phyloP scores from a whole-genome alignment of 2,329 filamentous ascomycete species.

The Aspergillus ochraceoroseus region DNA sequence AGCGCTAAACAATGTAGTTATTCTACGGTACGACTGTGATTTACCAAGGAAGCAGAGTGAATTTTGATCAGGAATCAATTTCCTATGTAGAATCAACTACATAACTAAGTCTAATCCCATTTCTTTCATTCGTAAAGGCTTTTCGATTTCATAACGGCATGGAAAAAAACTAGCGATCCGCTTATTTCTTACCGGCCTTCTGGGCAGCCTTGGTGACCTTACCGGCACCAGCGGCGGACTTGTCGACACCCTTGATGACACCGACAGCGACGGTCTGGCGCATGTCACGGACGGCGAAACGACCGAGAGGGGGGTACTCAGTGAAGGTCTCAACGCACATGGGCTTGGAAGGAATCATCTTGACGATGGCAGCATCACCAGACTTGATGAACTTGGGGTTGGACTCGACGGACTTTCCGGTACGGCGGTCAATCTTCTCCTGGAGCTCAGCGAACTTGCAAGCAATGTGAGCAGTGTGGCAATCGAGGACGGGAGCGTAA shows the following conservation, averaged over 20 bases:
- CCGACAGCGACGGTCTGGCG: conserved; percentile 26
- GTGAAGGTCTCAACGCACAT: conserved; percentile 99
- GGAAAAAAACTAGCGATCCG: conserved; percentile 1
- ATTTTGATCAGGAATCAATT: background rate
- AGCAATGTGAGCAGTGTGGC: conserved; percentile 99
- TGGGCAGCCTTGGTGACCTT: conserved; percentile 61
- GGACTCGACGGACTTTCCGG: conserved; percentile 91
- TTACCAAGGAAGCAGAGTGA: background rate
- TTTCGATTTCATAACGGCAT: conserved; percentile 5
- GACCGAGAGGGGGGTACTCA: conserved; percentile 97
- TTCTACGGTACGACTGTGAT: no score
- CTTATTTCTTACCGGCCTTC: conserved; percentile 51
- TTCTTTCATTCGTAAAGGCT: conserved; percentile 6
- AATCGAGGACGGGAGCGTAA: conserved; percentile 98
- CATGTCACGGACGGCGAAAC: conserved; percentile 98
- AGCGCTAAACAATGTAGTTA: no score
- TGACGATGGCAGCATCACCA: conserved; percentile 99
- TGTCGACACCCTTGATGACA: conserved; percentile 66
- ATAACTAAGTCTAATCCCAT: conserved; percentile 9
- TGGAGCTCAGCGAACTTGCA: conserved; percentile 99
- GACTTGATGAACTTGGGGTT: conserved; percentile 99
- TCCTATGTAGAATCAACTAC: conserved; percentile 5
- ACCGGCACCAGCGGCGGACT: conserved; percentile 53
- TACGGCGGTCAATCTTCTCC: conserved; percentile 99
- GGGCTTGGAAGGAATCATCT: conserved; percentile 99